Evolutionary conservation across 2,329 filamentous ascomycete genomes (phyloP), one percentile per base, ranked within the genome.

Genomic region (Seiridium unicorne): DNA sequence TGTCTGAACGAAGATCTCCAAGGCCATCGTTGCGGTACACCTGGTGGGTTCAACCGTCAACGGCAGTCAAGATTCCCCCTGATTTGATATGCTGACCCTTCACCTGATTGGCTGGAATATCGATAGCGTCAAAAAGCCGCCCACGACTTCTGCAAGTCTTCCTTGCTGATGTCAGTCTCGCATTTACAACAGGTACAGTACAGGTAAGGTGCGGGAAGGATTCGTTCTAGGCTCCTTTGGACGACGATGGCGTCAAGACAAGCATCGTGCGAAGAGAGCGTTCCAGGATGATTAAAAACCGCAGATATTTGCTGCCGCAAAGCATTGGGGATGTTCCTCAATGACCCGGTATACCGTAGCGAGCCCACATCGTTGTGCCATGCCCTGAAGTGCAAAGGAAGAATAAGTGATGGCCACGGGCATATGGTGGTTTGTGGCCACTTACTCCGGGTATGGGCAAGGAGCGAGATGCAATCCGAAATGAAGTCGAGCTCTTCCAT

Each of bases 401-500:
- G 47, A 32, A 26, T 32, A 32, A 49, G 26, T 49, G 47, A 49
- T 35, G 49, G 18, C 8, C 35, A 34, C 34, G 32, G 49, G 49
- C 35, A 40, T 53, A 35, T 53, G 49, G 32, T 53, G 49, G 38
- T 53, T 35, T 53, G 49, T 53, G 49, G 49, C 49, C 49, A 49
- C 26, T 49, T 38, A 34, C 35, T 10, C 35, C 34, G 32, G 35
- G 34, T 38, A 53, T 31, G 49, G 32, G 38, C 35, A 53, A 53
- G 35, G 49, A 53, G 32, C 49, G 49, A 53, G 49, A 38, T 70
- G 68, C 66, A 70, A 67, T 64, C 72, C 70, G 73, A 75, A 67
- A 75, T 75, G 75, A 70, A 68, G 65, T 65, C 66, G 64, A 68
- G 64, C 59, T 61, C 58, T 63, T 60, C 70, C 70, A 67, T 72